Base-by-base conservation (phyloP, 2,329 filamentous ascomycete genomes). In the Beauveria caledonica region DNA sequence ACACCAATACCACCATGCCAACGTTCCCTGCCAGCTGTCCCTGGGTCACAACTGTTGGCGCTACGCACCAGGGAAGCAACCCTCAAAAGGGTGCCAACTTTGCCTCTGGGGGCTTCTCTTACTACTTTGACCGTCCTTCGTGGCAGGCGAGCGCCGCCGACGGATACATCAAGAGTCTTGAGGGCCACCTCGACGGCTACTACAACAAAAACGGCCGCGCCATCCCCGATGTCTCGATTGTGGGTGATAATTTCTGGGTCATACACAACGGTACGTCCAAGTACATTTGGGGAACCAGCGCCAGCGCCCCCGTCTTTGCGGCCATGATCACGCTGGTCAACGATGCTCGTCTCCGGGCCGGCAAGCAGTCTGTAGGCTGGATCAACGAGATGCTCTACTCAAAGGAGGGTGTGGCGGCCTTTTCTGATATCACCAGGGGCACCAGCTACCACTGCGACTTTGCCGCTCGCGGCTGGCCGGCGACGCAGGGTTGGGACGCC, bases 1-100 rank as follows among this genome's bases (percentile, higher is more conserved):
- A 83, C 64, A 80, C 74, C 1, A 75, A 75, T 7, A 73, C 74
- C 13, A 86, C 86, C 71, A 68, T 80, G 2, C 78, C 83, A 1
- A 70, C 70, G 19, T 86, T 86, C 73, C 84, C 84, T 0, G 74
- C 78, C 1, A 73, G 57, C 44, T 76, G 74, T 62, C 74, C 74
- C 1, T 74, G 69, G 60, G 66, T 72, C 21, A 71, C 72, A 7
- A 60, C 65, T 2, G 69, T 73, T 21, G 73, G 69, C 48, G 71
- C 78, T 4, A 85, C 82, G 3, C 55, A 51, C 21, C 63, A 54
- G 46, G 66, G 67, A 45, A 69, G 67, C 62, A 65, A 70, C 45
- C 73, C 73, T 2, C 71, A 74, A 61, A 67, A 69, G n/a, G 73
- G 71, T 11, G 69, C 76, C 27, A 69, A 65, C 59, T 66, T 65